Evolutionary conservation across 2,329 filamentous ascomycete genomes (phyloP), one percentile per base, ranked within the genome.

Genomic region (Fusarium brevicatenulatum): DNA sequence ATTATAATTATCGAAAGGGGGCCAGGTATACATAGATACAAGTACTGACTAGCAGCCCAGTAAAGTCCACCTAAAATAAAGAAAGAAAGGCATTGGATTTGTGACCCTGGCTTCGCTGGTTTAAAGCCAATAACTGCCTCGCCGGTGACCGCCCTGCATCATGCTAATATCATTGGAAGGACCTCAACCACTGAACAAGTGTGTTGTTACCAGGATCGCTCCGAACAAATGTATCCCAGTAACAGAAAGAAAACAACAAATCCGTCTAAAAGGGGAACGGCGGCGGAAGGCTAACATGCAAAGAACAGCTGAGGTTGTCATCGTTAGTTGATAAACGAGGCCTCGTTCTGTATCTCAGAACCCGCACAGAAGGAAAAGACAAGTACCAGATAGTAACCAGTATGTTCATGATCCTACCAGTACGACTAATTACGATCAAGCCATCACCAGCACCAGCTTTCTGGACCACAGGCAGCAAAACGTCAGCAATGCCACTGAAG

Each of bases 71-170:
- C 36, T 53, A 64, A 65, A 47, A 67, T 59, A 55, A 47, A 49
- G 32, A 32, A 39, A 30, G 47, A 55, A 59, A 55, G 43, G 65
- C 49, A 42, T 57, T 65, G 53, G 62, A 74, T 60, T 63, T 72
- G 44, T 68, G 56, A 57, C 56, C 63, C 61, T 57, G 66, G 61
- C 55, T 72, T 49, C 46, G 61, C 21, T 55, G 39, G 53, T 56
- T 34, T 34, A 58, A 58, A 40, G 32, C 71, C 71, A 77, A 72
- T 76, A 63, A 63, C 53, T 69, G 49, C 46, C 52, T 64, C 43
- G 49, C 28, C 30, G 47, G 44, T 54, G 66, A 57, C 44, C 58
- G 49, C 54, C 23, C 42, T 43, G 54, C 59, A 65, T 68, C 54
- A 63, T 58, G 47, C 50, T 46, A 42, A 68, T 63, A 52, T 60